These are phyloP conservation scores for Paraphaeosphaeria sporulosa DNA, from an alignment of 2,329 filamentous ascomycete genomes.

Conservation along the genomic window DNA sequence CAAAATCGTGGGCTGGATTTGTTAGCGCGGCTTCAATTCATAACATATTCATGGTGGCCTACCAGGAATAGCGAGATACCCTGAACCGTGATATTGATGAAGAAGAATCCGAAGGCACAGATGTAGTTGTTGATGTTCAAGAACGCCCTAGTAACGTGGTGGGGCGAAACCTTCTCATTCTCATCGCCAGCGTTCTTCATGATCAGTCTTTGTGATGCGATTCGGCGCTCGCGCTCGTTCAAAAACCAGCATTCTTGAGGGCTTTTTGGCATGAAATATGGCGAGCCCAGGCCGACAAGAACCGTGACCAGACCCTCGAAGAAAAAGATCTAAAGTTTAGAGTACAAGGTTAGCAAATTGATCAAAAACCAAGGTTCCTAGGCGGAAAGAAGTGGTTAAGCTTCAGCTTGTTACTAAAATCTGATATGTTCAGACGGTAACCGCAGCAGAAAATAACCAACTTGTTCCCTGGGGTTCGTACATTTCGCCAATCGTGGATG, in stretches of 20 bases:
- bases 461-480: no score
- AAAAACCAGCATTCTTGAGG: conserved; percentile 61
- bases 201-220: conserved; percentile 61
- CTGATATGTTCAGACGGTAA: no score
- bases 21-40: conserved; percentile 14
- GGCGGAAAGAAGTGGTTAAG: no score
- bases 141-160: conserved; percentile 61
- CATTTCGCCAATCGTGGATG: conserved; percentile 54
- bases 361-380: no score
- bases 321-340: conserved; percentile 61
- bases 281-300: conserved; percentile 57
- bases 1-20: conserved; percentile 47
- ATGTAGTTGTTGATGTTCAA: conserved; percentile 67
- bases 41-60: conserved; percentile 13
- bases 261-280: conserved; percentile 61
- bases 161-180: conserved; percentile 56
- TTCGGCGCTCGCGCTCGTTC: conserved; percentile 61
- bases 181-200: conserved; percentile 58
- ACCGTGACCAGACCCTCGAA: conserved; percentile 67
- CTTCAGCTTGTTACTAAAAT: no score
- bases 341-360: no score
- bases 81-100: conserved; percentile 68
- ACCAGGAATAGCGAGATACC: conserved; percentile 51
- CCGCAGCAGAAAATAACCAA: no score
- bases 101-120: conserved; percentile 65